Evolutionary conservation across 2,329 filamentous ascomycete species (phyloP).

Genomic region (Byssochlamys sp.): DNA sequence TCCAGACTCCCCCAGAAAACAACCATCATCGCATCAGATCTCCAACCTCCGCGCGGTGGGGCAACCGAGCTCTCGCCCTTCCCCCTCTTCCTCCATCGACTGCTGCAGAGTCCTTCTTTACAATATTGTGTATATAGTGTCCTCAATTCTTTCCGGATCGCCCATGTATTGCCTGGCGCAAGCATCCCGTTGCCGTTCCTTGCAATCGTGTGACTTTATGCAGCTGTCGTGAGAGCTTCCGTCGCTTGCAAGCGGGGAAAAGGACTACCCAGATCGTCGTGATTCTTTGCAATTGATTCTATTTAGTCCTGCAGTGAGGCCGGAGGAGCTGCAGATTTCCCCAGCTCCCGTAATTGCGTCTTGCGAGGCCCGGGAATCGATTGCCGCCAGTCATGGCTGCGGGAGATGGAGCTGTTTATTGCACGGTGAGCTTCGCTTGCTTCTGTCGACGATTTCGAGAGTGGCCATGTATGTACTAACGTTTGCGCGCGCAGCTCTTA

Average conservation of each 20-base stretch:
- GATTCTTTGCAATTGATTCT: conserved; percentile 2
- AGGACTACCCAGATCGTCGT: neutral
- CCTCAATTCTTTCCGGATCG: neutral
- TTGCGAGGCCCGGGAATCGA: conserved; percentile 10
- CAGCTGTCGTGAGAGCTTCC: conserved; percentile 11
- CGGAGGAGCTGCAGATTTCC: neutral
- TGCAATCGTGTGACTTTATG: conserved; percentile 4
- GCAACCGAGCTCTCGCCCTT: neutral
- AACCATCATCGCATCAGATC: neutral
- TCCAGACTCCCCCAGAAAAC: neutral
- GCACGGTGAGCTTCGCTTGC: conserved; percentile 44
- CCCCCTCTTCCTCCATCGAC: neutral
- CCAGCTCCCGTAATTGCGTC: neutral
- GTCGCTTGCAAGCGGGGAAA: conserved; percentile 11
- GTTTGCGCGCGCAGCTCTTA: conserved; percentile 57
- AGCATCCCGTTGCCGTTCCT: neutral
- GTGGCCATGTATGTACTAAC: conserved; percentile 13
- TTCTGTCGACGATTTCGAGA: neutral
- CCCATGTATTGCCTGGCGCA: neutral
- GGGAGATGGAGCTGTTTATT: conserved; percentile 51
- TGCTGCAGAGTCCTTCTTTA: neutral
- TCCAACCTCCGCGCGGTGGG: neutral
- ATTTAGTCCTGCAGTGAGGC: neutral
- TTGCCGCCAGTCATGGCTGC: conserved; percentile 27
- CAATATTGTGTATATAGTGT: neutral